phyloP scores from a whole-genome alignment of 78 protist genomes.

The Dictyostelium intermedium region DNA sequence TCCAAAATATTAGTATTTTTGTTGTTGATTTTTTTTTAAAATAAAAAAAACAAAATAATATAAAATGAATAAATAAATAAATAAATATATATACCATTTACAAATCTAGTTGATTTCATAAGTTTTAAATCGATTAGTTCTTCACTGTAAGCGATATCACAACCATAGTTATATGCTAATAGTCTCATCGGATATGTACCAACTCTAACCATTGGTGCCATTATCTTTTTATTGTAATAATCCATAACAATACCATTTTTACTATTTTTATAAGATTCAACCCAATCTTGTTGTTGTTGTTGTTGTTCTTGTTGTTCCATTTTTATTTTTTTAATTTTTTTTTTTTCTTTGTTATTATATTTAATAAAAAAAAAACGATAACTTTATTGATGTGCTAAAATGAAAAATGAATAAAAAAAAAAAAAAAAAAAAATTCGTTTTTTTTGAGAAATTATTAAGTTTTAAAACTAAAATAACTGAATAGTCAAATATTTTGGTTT shows the following conservation, averaged over 20 bases:
- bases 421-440: not conserved
- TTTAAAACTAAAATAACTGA: not conserved
- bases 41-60: not conserved
- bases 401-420: not conserved
- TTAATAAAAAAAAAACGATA: not conserved
- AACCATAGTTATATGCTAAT: constrained; percentile 42
- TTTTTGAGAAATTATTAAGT: not conserved
- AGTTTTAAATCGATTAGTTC: constrained; percentile 71
- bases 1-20: too few species aligned
- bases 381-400: not conserved
- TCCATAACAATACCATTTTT: constrained; percentile 54
- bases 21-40: too few species aligned
- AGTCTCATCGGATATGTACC: constrained; percentile 77
- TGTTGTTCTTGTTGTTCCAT: not conserved
- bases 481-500: too few species aligned
- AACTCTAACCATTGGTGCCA: constrained; percentile 84
- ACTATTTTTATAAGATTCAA: not conserved
- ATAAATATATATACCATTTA: constrained; percentile 36
- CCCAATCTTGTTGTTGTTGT: not conserved
- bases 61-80: not conserved
- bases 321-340: not conserved
- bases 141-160: constrained; percentile 74
- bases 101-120: constrained; percentile 2
- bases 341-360: not conserved
- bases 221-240: constrained; percentile 55